A percentile compares a stretch with the other conserved stretches of the same genome.
Evolutionary conservation across 1,284 basidiomycete genomes (phyloP).

Genomic region (Taiwanofungus camphoratus): DNA sequence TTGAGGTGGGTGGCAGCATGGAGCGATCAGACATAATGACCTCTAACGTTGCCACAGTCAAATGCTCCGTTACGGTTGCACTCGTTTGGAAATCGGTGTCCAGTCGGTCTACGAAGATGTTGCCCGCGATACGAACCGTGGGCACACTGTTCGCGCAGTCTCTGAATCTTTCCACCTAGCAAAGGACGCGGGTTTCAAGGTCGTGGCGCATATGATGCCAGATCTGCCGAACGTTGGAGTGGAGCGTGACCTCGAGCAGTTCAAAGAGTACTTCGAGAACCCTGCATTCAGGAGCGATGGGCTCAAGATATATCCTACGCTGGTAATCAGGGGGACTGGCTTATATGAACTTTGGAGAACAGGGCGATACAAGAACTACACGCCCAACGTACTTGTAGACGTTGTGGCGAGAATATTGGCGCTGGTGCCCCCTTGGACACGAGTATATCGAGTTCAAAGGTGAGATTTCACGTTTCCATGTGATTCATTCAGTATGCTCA

Average conservation of each 20-base stretch:
- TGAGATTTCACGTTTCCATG: conserved; percentile 23
- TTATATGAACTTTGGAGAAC: conserved; percentile 97
- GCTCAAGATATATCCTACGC: conserved; percentile 96
- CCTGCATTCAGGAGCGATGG: conserved; percentile 97
- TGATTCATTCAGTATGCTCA: background rate
- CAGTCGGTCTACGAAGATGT: conserved; percentile 99
- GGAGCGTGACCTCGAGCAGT: conserved; percentile 97
- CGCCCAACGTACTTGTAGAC: conserved; percentile 96
- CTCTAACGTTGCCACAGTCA: conserved; percentile 55
- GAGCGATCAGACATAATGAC: background rate
- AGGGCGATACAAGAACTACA: conserved; percentile 98
- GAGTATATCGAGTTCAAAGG: conserved; percentile 97
- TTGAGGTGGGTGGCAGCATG: conserved; percentile 50
- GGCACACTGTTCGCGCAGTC: conserved; percentile 97
- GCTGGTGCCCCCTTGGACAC: conserved; percentile 97
- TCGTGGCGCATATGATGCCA: conserved; percentile 98
- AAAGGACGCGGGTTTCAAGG: conserved; percentile 99
- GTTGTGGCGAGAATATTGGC: conserved; percentile 96
- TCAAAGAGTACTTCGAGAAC: conserved; percentile 99
- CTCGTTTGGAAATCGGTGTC: conserved; percentile 95
- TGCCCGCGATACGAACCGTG: conserved; percentile 95
- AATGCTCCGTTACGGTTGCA: conserved; percentile 99
- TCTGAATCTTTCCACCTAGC: conserved; percentile 97
- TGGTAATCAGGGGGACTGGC: conserved; percentile 97
- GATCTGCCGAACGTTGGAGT: conserved; percentile 96